phyloP scores from a whole-genome alignment of 495 filamentous ascomycete species.

The Aspergillus panamensis region DNA sequence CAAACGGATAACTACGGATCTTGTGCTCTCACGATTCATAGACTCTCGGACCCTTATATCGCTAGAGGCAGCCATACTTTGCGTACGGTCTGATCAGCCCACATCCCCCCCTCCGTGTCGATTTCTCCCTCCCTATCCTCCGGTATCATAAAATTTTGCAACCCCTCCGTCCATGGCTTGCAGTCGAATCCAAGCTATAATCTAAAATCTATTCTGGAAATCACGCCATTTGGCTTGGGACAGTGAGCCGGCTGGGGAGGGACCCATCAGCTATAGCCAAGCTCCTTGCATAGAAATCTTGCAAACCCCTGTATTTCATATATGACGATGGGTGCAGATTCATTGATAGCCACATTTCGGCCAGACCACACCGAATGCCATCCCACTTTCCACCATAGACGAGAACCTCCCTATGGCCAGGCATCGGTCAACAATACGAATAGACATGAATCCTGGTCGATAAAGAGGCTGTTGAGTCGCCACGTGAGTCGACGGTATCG shows the following conservation, averaged over 20 bases:
- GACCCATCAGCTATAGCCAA: background rate
- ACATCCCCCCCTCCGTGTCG: background rate
- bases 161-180: background rate
- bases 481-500: constrained; percentile 39
- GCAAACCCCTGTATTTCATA: constrained; percentile 4
- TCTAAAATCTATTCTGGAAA: background rate
- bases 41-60: too few species aligned
- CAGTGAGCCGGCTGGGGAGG: background rate
- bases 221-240: background rate
- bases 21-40: too few species aligned
- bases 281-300: constrained; percentile 3
- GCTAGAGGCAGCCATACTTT: background rate
- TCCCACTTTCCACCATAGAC: constrained; percentile 5
- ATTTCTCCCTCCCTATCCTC: background rate
- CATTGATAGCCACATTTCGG: constrained; percentile 21
- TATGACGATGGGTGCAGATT: constrained; percentile 31
- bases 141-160: background rate
- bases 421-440: constrained; percentile 6
- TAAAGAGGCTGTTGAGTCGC: constrained; percentile 39
- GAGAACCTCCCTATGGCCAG: constrained; percentile 13
- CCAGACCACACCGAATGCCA: constrained; percentile 8
- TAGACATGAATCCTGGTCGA: constrained; percentile 34
- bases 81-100: background rate
- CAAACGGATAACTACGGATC: background rate
- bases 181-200: background rate